These are phyloP conservation scores for Monsonia emarginata DNA, from an alignment of 441 rosid genomes.

Conservation along the genomic window DNA sequence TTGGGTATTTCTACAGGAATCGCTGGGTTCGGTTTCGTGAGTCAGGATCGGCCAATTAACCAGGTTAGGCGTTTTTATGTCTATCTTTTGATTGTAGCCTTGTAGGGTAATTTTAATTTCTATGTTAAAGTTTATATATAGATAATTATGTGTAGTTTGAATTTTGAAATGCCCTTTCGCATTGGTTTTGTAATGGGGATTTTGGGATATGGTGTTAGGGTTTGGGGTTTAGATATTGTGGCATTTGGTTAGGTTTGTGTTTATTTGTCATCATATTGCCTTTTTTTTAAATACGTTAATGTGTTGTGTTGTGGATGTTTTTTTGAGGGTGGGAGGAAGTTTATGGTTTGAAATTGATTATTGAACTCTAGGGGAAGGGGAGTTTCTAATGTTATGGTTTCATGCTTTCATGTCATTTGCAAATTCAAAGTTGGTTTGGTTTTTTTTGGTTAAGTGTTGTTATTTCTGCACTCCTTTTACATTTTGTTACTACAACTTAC, in stretches of 20 bases:
- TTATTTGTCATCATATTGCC: background rate
- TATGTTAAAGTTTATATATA: too few species aligned
- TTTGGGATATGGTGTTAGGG: too few species aligned
- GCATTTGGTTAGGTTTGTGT: background rate
- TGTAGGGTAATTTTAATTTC: too few species aligned
- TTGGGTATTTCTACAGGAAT: conserved; percentile 13
- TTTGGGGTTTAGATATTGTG: too few species aligned
- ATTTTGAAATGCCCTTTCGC: background rate
- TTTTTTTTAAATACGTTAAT: background rate
- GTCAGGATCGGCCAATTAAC: conserved; percentile 20
- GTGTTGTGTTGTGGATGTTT: background rate
- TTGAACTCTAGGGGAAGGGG: too few species aligned
- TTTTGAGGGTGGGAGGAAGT: background rate
- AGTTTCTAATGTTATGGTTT: background rate
- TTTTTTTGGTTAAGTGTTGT: background rate
- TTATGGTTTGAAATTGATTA: background rate
- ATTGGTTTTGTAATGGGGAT: too few species aligned
- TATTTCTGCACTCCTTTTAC: background rate
- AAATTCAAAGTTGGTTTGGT: background rate
- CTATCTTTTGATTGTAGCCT: background rate
- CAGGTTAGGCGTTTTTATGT: conserved; percentile 15
- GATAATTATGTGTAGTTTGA: background rate
- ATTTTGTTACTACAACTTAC: background rate
- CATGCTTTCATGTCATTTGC: background rate
- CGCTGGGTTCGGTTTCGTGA: conserved; percentile 15